phyloP scores from a whole-genome alignment of 2,329 filamentous ascomycete species.

The Lasiodiplodia citricola region DNA sequence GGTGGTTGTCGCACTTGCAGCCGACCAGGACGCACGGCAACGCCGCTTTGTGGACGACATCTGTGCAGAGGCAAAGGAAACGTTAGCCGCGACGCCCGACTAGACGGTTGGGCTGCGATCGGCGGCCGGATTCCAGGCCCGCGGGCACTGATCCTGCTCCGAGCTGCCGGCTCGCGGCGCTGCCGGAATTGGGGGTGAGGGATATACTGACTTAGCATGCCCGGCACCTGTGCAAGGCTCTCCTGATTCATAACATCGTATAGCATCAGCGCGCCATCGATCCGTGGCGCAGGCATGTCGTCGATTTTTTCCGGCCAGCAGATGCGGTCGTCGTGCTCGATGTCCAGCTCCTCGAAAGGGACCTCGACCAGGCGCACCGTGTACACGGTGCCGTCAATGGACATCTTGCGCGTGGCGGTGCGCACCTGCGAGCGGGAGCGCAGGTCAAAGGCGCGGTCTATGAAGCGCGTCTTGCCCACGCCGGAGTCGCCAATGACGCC shows the following conservation, averaged over 20 bases:
- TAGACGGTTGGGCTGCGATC: conserved; percentile 19
- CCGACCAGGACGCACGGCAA: conserved; percentile 83
- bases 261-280: conserved; percentile 83
- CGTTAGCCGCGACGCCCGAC: conserved; percentile 22
- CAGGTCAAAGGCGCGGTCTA: conserved; percentile 62
- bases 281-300: conserved; percentile 72
- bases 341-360: conserved; percentile 56
- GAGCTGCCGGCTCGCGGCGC: conserved; percentile 26
- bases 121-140: conserved; percentile 3
- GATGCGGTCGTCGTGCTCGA: conserved; percentile 55
- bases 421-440: neutral
- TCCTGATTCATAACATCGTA: conserved; percentile 85
- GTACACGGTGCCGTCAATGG: conserved; percentile 61
- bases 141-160: conserved; percentile 29
- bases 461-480: conserved; percentile 65
- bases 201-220: conserved; percentile 73
- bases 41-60: conserved; percentile 72
- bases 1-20: conserved; percentile 85
- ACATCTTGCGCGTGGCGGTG: conserved; percentile 56
- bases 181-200: conserved; percentile 1
- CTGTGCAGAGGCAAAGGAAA: conserved; percentile 53
- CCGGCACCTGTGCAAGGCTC: conserved; percentile 75
- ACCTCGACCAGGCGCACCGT: conserved; percentile 64
- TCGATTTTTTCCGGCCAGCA: conserved; percentile 64
- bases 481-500: conserved; percentile 60